Conservation (phyloP, 176 grass and related monocot species). For the Carex scoparia region DNA sequence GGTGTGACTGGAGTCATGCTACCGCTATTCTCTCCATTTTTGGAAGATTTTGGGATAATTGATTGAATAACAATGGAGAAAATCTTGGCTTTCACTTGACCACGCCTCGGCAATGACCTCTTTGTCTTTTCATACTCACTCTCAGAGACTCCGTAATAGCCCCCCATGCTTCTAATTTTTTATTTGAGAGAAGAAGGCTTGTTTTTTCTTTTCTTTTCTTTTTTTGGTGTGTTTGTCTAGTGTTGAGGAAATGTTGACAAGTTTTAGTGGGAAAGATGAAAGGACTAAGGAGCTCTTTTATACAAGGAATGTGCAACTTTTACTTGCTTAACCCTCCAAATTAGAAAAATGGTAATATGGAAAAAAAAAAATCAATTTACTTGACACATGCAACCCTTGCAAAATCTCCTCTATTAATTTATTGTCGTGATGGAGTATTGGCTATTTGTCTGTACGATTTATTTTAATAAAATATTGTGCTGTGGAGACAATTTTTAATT, state of each 20-base stretch:
- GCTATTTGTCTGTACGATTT: background rate
- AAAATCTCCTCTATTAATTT: background rate
- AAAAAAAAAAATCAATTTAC: too few relatives aligned
- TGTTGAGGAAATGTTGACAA: background rate
- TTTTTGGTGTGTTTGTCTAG: background rate
- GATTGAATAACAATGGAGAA: slow-evolving; percentile 19
- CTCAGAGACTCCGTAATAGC: background rate
- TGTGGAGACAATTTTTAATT: too few relatives aligned
- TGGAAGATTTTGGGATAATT: background rate
- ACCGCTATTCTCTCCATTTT: slow-evolving; percentile 9
- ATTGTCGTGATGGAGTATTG: background rate
- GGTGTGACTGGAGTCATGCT: background rate
- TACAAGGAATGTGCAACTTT: background rate
- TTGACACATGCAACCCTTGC: background rate
- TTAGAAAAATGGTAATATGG: background rate
- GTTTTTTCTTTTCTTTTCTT: background rate
- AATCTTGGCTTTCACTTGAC: slow-evolving; percentile 21
- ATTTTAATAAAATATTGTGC: background rate
- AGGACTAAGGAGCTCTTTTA: background rate
- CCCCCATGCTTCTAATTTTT: background rate
- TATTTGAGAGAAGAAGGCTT: background rate
- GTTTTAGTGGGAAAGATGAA: background rate
- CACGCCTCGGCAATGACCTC: slow-evolving; percentile 9
- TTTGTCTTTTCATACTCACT: background rate
- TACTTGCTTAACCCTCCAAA: background rate